Conservation (phyloP, 768 basidiomycete genomes). For the Leccinum sublutescens region DNA sequence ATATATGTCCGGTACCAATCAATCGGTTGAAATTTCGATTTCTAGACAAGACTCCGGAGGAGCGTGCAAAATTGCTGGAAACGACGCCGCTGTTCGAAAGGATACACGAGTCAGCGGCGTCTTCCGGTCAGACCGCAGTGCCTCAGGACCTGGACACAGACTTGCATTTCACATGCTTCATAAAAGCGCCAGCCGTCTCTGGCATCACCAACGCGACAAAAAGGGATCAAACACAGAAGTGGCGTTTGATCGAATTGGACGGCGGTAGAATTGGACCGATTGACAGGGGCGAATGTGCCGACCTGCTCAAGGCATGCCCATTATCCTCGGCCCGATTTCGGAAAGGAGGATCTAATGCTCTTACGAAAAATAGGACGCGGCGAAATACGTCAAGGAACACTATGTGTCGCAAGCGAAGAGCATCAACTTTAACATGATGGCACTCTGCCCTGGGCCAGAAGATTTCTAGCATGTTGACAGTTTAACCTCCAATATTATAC, state of each 20-base stretch:
- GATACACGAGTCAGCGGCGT: conserved; percentile 73
- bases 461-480: conserved; percentile 12
- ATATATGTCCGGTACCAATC: neutral
- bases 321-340: neutral
- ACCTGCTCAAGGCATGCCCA: conserved; percentile 53
- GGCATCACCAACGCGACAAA: neutral
- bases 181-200: conserved; percentile 54
- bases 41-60: conserved; percentile 64
- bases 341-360: neutral
- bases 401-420: conserved; percentile 40
- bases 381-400: conserved; percentile 43
- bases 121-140: conserved; percentile 64
- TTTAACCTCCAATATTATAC: conserved; percentile 2
- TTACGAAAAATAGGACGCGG: conserved; percentile 39
- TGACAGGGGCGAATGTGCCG: conserved; percentile 64
- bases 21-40: neutral
- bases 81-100: conserved; percentile 71
- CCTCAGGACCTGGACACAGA: conserved; percentile 67
- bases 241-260: conserved; percentile 79
- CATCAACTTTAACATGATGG: conserved; percentile 49
- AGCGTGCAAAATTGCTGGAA: conserved; percentile 74
- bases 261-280: conserved; percentile 76
- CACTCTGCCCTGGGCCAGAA: conserved; percentile 36
- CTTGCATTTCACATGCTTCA: conserved; percentile 87
- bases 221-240: conserved; percentile 23